Evolutionary conservation across 75 land plant genomes (phyloP).

Genomic region (Selaginella moellendorffii): DNA sequence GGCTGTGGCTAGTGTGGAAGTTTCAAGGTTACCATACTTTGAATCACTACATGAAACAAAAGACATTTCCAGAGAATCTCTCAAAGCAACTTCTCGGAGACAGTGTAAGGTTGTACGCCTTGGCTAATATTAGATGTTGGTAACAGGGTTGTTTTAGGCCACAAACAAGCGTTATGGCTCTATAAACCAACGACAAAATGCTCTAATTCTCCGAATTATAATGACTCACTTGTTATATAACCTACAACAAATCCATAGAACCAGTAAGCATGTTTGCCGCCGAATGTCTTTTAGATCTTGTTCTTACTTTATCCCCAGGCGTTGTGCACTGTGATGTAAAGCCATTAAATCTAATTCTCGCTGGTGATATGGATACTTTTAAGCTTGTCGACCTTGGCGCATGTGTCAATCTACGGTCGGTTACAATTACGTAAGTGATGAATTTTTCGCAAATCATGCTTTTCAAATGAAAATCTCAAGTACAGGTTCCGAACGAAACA

Average conservation of each 20-base stretch:
- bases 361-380: slow-evolving; percentile 12
- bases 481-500: slow-evolving; percentile 23
- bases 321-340: slow-evolving; percentile 21
- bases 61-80: slow-evolving; percentile 17
- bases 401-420: slow-evolving; percentile 24
- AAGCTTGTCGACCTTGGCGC: slow-evolving; percentile 23
- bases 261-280: background rate
- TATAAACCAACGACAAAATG: slow-evolving; percentile 11
- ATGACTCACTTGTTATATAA: slow-evolving; percentile 14
- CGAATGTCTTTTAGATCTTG: background rate
- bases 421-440: slow-evolving; percentile 16
- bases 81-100: slow-evolving; percentile 12
- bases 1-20: slow-evolving; percentile 20
- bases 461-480: background rate
- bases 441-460: background rate
- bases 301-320: slow-evolving; percentile 8
- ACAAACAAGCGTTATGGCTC: background rate
- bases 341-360: slow-evolving; percentile 17
- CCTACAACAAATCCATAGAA: slow-evolving; percentile 14
- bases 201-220: slow-evolving; percentile 11
- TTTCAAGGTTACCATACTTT: slow-evolving; percentile 22
- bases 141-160: background rate
- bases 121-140: background rate
- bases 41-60: slow-evolving; percentile 21
- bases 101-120: background rate